Conservation (phyloP, 2,329 filamentous ascomycete genomes). For the Phoma sp. region DNA sequence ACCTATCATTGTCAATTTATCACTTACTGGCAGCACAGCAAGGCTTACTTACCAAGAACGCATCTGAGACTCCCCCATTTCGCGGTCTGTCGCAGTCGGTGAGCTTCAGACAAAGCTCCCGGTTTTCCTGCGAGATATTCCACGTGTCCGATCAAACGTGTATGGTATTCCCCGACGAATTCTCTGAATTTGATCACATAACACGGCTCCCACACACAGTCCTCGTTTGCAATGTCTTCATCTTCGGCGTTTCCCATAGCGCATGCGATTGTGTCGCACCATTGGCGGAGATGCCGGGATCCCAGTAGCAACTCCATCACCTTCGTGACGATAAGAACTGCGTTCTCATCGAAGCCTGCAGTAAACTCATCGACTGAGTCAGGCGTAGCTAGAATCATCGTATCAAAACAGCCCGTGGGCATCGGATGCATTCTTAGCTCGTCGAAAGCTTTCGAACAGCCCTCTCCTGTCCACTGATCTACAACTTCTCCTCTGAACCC, state of each 20-base stretch:
- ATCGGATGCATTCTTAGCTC: not conserved
- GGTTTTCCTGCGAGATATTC: constrained; percentile 26
- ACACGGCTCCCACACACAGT: constrained; percentile 12
- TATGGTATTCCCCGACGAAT: not conserved
- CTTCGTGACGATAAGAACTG: constrained; percentile 8
- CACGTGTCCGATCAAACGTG: constrained; percentile 24
- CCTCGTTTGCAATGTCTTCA: constrained; percentile 11
- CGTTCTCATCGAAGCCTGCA: constrained; percentile 17
- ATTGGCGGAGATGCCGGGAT: not conserved
- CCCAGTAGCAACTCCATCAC: constrained; percentile 14
- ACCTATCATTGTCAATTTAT: constrained; percentile 13
- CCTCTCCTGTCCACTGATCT: constrained; percentile 3
- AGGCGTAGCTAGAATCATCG: not conserved
- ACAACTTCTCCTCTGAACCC: constrained; percentile 5
- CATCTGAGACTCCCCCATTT: constrained; percentile 29
- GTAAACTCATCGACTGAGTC: not conserved
- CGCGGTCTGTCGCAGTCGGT: constrained; percentile 6
- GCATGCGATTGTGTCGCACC: not conserved
- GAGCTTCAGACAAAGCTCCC: constrained; percentile 21
- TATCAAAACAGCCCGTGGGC: not conserved
- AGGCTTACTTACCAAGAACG: constrained; percentile 19
- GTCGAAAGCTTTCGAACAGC: constrained; percentile 4
- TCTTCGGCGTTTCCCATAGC: constrained; percentile 2
- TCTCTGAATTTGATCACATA: constrained; percentile 19
- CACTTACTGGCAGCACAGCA: too few species aligned